Conservation (phyloP, 768 basidiomycete species). For the Hypsizygus marmoreus region DNA sequence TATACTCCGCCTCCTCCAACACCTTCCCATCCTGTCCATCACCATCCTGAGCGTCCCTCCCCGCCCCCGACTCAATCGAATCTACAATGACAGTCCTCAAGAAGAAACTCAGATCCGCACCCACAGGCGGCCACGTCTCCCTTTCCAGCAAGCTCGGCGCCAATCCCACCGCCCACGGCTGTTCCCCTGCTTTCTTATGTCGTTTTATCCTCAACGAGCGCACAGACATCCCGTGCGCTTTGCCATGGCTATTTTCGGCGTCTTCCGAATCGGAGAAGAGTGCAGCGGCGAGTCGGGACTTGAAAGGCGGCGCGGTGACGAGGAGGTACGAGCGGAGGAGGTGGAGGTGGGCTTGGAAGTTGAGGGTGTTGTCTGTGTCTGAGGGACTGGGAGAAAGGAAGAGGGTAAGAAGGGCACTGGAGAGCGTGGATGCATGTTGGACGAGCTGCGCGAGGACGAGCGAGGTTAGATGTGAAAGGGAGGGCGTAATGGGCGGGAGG, state of each 20-base stretch:
- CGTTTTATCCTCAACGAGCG: conserved; percentile 34
- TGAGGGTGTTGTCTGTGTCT: conserved; percentile 48
- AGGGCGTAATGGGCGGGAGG: conserved; percentile 67
- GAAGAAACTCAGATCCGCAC: conserved; percentile 81
- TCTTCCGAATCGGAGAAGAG: conserved; percentile 78
- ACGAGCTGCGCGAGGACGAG: conserved; percentile 62
- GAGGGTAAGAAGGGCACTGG: conserved; percentile 63
- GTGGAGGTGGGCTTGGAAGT: conserved; percentile 64
- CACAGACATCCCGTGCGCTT: conserved; percentile 34
- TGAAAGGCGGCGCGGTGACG: conserved; percentile 73
- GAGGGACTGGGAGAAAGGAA: conserved; percentile 59
- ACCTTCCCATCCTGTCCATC: conserved; percentile 35
- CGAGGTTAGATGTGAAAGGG: conserved; percentile 60
- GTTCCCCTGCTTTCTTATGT: conserved; percentile 22
- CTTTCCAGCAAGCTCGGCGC: conserved; percentile 71
- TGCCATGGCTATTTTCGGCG: conserved; percentile 38
- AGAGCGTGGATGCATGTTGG: conserved; percentile 64
- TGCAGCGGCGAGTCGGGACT: conserved; percentile 64
- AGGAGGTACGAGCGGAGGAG: conserved; percentile 78
- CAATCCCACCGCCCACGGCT: conserved; percentile 70
- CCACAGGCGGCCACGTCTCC: conserved; percentile 85
- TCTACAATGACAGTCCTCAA: conserved; percentile 85
- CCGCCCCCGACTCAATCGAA: conserved; percentile 49
- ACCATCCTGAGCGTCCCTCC: too few relatives aligned
- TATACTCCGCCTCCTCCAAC: conserved; percentile 66